Conservation (phyloP, 176 grass and related monocot species). For the Musa troglodytarum region DNA sequence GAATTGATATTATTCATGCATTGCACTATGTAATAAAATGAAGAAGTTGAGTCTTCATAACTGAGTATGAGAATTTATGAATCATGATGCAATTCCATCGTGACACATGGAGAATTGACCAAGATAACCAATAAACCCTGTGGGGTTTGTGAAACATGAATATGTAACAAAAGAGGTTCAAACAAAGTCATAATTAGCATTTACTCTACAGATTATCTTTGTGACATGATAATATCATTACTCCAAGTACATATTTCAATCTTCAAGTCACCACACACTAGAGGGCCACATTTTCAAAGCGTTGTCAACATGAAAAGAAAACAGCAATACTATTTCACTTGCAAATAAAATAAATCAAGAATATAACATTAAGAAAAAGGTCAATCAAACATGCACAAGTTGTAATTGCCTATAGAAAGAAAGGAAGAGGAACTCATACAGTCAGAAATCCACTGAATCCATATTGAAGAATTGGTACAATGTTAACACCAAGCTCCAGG, state of each 20-base stretch:
- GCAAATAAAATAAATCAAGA: background rate
- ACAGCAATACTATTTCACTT: no score
- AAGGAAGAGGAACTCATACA: conserved; percentile 24
- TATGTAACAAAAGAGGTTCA: background rate
- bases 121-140: background rate
- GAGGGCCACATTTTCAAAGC: no score
- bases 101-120: background rate
- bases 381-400: no score
- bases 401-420: conserved; percentile 6
- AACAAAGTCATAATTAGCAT: no score
- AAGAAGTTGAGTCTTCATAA: background rate
- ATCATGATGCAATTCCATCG: background rate
- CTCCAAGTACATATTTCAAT: no score
- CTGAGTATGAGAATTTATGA: background rate
- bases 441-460: conserved; percentile 47
- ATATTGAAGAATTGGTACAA: conserved; percentile 36
- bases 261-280: no score
- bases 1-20: no score
- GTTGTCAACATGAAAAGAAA: no score
- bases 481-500: conserved; percentile 38
- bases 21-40: no score
- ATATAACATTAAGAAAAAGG: background rate
- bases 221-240: no score
- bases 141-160: background rate
- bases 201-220: no score